Evolutionary conservation across 139 green algal species (phyloP).

Genomic region (Chlamydomonas schloesseri): DNA sequence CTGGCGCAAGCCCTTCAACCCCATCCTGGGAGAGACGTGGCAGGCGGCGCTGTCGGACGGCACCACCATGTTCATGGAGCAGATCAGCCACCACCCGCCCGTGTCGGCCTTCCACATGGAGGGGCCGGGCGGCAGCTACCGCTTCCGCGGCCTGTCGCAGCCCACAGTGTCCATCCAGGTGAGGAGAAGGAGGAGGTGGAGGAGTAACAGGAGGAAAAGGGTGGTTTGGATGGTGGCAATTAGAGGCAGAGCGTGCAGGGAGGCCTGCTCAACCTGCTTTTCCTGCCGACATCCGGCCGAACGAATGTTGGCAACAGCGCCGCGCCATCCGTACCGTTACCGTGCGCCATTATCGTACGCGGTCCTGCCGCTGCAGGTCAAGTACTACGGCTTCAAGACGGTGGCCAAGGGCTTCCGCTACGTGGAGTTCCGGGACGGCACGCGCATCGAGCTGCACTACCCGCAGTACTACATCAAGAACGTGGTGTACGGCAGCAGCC

Average conservation of each 20-base stretch:
- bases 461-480: constrained; percentile 76
- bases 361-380: too few species aligned
- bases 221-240: too few species aligned
- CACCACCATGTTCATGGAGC: constrained; percentile 81
- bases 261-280: too few species aligned
- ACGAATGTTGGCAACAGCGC: too few species aligned
- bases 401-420: constrained; percentile 73
- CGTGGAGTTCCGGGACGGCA: constrained; percentile 79
- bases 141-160: constrained; percentile 78
- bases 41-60: constrained; percentile 75
- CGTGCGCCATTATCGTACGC: too few species aligned
- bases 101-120: constrained; percentile 84
- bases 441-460: constrained; percentile 74
- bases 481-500: constrained; percentile 56
- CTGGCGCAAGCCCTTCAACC: constrained; percentile 93
- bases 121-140: constrained; percentile 70
- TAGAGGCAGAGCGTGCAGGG: too few species aligned
- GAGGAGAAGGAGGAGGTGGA: too few species aligned
- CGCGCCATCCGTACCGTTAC: too few species aligned
- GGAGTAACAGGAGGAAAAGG: too few species aligned
- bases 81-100: constrained; percentile 87
- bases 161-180: constrained; percentile 72
- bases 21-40: constrained; percentile 91
- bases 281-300: too few species aligned
- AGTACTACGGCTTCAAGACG: constrained; percentile 82